phyloP scores from a whole-genome alignment of 2,329 filamentous ascomycete species.

The Xylariales sp. region DNA sequence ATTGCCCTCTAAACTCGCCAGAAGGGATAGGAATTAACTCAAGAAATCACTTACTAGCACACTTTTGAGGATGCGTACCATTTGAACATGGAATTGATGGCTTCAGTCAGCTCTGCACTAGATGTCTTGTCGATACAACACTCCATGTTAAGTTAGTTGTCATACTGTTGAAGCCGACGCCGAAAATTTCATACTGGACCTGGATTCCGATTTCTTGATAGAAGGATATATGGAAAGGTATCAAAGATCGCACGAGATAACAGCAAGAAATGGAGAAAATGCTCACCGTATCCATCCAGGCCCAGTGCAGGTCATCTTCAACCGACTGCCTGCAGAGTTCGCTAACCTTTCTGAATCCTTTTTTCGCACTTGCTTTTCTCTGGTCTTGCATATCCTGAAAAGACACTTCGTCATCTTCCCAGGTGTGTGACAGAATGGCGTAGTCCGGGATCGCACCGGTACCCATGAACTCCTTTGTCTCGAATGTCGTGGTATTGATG shows the following conservation, averaged over 20 bases:
- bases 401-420: conserved; percentile 5
- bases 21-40: neutral
- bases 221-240: too few species aligned
- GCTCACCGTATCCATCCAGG: conserved; percentile 6
- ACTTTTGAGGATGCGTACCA: conserved; percentile 3
- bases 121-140: conserved; percentile 7
- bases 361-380: neutral
- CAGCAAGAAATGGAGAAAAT: too few species aligned
- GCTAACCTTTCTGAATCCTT: neutral
- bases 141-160: too few species aligned
- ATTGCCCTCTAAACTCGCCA: too few species aligned
- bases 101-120: conserved; percentile 4
- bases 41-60: neutral
- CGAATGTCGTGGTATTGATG: neutral
- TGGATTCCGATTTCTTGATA: too few species aligned
- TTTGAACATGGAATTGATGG: too few species aligned
- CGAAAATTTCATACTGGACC: too few species aligned
- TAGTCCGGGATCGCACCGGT: conserved; percentile 1
- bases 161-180: too few species aligned
- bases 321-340: neutral
- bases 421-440: conserved; percentile 8
- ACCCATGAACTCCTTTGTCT: conserved; percentile 4
- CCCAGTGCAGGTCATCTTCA: conserved; percentile 1
- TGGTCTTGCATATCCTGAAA: conserved; percentile 1
- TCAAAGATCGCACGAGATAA: too few species aligned